A percentile compares a stretch with the other conserved stretches of the same genome.
Conservation (phyloP, 208 protist species). For the Kentomonas sorsogonicus region DNA sequence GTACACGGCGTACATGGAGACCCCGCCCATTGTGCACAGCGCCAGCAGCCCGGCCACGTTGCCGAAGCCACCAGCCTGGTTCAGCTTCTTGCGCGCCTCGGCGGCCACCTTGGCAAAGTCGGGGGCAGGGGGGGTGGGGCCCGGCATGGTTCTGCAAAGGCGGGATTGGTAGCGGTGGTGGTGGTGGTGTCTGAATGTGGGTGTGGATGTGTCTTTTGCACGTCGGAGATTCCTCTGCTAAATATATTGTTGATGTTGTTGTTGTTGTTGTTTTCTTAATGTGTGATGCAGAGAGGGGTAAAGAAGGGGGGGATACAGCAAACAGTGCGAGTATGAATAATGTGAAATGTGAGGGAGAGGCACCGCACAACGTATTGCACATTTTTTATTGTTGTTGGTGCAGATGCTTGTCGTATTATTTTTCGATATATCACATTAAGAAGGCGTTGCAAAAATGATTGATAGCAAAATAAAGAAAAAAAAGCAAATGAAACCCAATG, state of each 20-base stretch:
- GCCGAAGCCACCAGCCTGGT: conserved; percentile 55
- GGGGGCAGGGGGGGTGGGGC: conserved; percentile 61
- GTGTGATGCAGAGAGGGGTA: conserved; percentile 7
- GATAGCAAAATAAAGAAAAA: conserved; percentile 19
- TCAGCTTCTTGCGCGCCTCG: conserved; percentile 53
- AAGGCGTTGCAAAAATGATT: no score
- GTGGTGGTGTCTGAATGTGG: no score
- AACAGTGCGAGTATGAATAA: no score
- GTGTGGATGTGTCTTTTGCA: neutral
- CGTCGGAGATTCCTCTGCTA: neutral
- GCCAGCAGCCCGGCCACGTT: conserved; percentile 60
- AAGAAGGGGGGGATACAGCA: neutral
- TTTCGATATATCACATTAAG: neutral
- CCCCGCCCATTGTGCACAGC: conserved; percentile 39
- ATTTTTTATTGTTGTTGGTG: neutral
- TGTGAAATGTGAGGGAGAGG: no score
- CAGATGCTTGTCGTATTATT: neutral
- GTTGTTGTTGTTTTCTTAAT: no score
- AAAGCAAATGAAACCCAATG: neutral
- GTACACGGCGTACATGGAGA: conserved; percentile 63
- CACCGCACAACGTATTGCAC: no score
- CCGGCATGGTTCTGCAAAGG: conserved; percentile 21
- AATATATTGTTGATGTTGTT: neutral
- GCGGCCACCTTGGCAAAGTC: conserved; percentile 73
- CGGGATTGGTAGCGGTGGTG: neutral